Evolutionary conservation across 768 basidiomycete genomes (phyloP).

Genomic region (Leccinum variicolor): DNA sequence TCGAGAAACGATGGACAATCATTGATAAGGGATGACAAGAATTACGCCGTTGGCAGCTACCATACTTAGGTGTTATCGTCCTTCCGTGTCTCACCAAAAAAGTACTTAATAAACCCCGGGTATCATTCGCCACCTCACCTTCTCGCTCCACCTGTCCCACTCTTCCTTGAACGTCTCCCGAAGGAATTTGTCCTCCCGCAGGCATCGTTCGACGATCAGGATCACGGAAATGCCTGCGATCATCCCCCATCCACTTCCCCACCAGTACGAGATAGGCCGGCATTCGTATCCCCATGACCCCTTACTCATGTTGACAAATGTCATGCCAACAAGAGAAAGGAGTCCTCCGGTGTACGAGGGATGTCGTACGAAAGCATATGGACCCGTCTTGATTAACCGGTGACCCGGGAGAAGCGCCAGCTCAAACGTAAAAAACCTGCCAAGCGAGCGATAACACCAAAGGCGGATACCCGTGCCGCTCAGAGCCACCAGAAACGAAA

Average conservation of each 20-base stretch:
- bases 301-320: slow-evolving; percentile 5
- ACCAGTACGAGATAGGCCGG: background rate
- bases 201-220: slow-evolving; percentile 6
- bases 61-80: background rate
- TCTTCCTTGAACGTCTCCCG: slow-evolving; percentile 5
- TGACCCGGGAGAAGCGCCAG: slow-evolving; percentile 18
- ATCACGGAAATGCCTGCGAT: background rate
- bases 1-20: background rate
- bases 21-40: background rate
- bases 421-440: slow-evolving; percentile 39
- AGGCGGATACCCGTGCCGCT: slow-evolving; percentile 31
- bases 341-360: slow-evolving; percentile 11
- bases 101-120: slow-evolving; percentile 11
- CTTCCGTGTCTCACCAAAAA: background rate
- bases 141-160: slow-evolving; percentile 13
- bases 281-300: slow-evolving; percentile 18
- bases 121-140: slow-evolving; percentile 8
- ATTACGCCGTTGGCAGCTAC: background rate
- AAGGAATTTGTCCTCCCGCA: slow-evolving; percentile 5
- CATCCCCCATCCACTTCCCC: slow-evolving; percentile 8
- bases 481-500: slow-evolving; percentile 11
- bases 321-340: slow-evolving; percentile 2
- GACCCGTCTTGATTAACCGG: slow-evolving; percentile 13
- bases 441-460: slow-evolving; percentile 36
- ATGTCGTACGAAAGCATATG: slow-evolving; percentile 12